These are phyloP conservation scores for Pachysandra terminalis DNA, from an alignment of 164 flowering plant species.

Conservation along the genomic window DNA sequence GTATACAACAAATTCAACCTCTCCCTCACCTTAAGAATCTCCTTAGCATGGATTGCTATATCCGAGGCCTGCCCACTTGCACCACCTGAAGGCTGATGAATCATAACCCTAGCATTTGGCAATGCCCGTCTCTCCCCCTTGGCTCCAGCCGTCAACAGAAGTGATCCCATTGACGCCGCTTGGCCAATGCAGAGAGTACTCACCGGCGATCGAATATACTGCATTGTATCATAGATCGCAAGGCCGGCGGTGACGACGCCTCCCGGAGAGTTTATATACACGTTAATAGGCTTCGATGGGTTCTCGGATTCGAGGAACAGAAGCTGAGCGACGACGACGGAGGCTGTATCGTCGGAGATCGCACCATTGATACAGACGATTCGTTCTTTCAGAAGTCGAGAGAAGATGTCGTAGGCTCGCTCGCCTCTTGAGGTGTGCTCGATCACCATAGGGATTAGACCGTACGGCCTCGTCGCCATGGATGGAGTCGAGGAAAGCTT, in stretches of 20 bases:
- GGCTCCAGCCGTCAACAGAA: conserved; percentile 91
- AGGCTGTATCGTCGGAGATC: conserved; percentile 83
- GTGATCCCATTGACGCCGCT: conserved; percentile 95
- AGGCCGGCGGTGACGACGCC: conserved; percentile 97
- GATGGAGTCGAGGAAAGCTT: conserved; percentile 3
- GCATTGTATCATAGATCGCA: conserved; percentile 96
- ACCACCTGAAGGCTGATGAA: conserved; percentile 97
- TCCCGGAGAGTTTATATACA: conserved; percentile 96
- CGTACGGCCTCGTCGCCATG: conserved; percentile 32
- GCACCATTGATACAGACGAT: conserved; percentile 94
- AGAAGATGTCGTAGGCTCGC: conserved; percentile 94
- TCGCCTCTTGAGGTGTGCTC: conserved; percentile 93
- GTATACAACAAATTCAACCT: conserved; percentile 64
- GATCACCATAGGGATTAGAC: conserved; percentile 86
- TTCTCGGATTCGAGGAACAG: conserved; percentile 91
- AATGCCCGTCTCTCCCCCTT: conserved; percentile 83
- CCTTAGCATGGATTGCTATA: conserved; percentile 80
- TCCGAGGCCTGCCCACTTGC: conserved; percentile 87
- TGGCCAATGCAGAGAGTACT: conserved; percentile 90
- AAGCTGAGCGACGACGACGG: conserved; percentile 95
- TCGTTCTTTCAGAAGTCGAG: conserved; percentile 91
- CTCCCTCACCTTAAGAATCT: conserved; percentile 80
- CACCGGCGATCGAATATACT: conserved; percentile 81
- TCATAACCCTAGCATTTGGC: conserved; percentile 92
- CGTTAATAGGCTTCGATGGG: conserved; percentile 84